Conservation (phyloP, 441 rosid species). For the Adansonia grandidieri region DNA sequence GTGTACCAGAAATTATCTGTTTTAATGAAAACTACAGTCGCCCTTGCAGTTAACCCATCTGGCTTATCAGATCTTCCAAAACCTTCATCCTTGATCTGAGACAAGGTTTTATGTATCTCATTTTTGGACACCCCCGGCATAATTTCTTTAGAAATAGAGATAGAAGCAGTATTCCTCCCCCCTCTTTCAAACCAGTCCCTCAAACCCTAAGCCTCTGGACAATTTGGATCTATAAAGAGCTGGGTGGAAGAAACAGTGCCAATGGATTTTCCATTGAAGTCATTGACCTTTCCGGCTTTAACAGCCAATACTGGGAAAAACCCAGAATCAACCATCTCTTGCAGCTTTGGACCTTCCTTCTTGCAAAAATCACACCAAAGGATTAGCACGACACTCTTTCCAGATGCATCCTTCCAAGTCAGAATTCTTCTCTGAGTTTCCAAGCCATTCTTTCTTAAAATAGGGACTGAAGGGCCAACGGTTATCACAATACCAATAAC, state of each 20-base stretch:
- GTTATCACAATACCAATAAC: conserved; percentile 67
- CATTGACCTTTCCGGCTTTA: conserved; percentile 82
- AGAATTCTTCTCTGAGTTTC: conserved; percentile 53
- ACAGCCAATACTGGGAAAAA: conserved; percentile 71
- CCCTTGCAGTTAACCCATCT: conserved; percentile 81
- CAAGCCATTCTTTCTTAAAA: conserved; percentile 79
- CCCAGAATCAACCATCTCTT: conserved; percentile 67
- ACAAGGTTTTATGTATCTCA: conserved; percentile 66
- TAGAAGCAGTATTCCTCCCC: conserved; percentile 59
- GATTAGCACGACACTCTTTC: conserved; percentile 69
- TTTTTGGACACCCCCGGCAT: conserved; percentile 57
- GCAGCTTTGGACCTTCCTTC: conserved; percentile 76
- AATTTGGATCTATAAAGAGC: conserved; percentile 78
- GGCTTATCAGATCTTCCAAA: conserved; percentile 88
- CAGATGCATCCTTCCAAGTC: conserved; percentile 73
- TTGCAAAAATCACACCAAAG: conserved; percentile 89
- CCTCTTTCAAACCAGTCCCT: conserved; percentile 80
- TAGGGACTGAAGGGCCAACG: conserved; percentile 71
- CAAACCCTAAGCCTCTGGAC: conserved; percentile 66
- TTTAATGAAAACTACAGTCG: conserved; percentile 64
- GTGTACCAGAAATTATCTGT: conserved; percentile 82
- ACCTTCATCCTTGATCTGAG: conserved; percentile 82
- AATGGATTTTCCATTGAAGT: conserved; percentile 78
- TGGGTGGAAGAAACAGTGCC: conserved; percentile 79
- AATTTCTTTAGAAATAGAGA: conserved; percentile 76